Base-by-base conservation (phyloP, 2,329 filamentous ascomycete genomes). In the Sarocladiaceae sp. region DNA sequence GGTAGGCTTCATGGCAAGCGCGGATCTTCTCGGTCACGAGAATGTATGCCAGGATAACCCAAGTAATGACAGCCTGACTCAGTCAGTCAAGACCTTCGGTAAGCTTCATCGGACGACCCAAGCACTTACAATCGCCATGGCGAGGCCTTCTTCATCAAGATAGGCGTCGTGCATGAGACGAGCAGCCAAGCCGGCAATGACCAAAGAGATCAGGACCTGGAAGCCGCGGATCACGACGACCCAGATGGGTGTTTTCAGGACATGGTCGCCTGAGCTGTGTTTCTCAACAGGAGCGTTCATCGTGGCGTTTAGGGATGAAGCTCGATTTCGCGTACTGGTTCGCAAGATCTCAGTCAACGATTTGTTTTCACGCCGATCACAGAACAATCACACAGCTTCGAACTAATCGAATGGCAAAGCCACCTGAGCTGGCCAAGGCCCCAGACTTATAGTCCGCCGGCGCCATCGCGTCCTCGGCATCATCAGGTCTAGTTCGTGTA, bases 231-330 rank as follows among this genome's bases (percentile, higher is more conserved):
- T 40, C 15, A 61, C 58, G 20, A 65, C 53, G n/a, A 74, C 53
- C 69, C 70, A 73, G 15, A 55, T 44, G 7, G 71, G 69, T 18
- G 68, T 64, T 26, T 57, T 50, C 45, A 73, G 63, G 46, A 72
- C 51, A 45, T 64, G 53, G 15, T 46, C 47, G 21, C 44, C 12
- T 11, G 27, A 23, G 1, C 16, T 13, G 13, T n/a, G 16, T 37
- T 42, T 46, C 37, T 46, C 37, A 29, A 13, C 26, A 7, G 26
- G 26, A 3, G 34, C 19, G 20, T 41, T 41, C 37, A 41, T 41
- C 9, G 6, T 29, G 23, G 23, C 37, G 20, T n/a, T n/a, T n/a
- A n/a, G n/a, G n/a, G n/a, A n/a, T n/a, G n/a, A n/a, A n/a, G n/a
- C n/a, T n/a, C n/a, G n/a, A n/a, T n/a, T n/a, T n/a, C n/a, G n/a